Percentiles rank a stretch among this genome's conserved stretches.
Evolutionary conservation across 2,329 filamentous ascomycete genomes (phyloP).

Genomic region (Diaporthe ampelina): DNA sequence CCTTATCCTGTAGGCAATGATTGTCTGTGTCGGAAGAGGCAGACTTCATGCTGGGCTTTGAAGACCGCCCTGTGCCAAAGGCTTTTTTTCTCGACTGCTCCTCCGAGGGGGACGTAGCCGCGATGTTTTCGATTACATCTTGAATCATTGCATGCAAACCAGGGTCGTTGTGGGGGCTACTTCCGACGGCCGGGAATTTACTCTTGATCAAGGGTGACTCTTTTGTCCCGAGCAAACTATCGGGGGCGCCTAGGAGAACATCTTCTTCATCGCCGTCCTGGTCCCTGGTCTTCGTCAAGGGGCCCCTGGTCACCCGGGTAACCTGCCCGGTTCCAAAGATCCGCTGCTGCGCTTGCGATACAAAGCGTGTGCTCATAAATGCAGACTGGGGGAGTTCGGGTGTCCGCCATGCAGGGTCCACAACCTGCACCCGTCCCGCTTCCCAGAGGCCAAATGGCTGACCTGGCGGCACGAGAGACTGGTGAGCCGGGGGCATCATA

Average conservation of each 20-base stretch:
- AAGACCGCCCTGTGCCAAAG: background rate
- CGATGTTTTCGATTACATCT: constrained; percentile 38
- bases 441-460: constrained; percentile 31
- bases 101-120: constrained; percentile 26
- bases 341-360: background rate
- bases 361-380: constrained; percentile 40
- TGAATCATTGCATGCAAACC: constrained; percentile 36
- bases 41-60: background rate
- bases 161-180: constrained; percentile 36
- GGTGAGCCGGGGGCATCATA: constrained; percentile 43
- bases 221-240: constrained; percentile 1
- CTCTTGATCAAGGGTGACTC: constrained; percentile 36
- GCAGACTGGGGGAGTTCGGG: constrained; percentile 52
- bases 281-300: constrained; percentile 38
- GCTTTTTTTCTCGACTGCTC: constrained; percentile 13
- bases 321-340: constrained; percentile 17
- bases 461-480: constrained; percentile 13
- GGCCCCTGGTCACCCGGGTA: constrained; percentile 39
- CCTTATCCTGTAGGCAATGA: background rate
- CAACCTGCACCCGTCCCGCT: constrained; percentile 41
- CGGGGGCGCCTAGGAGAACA: constrained; percentile 46
- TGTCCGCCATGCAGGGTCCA: constrained; percentile 56
- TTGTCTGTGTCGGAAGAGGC: background rate
- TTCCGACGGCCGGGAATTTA: constrained; percentile 36
- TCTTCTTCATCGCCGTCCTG: constrained; percentile 50